Base-by-base conservation (phyloP, 192 early-diverging fungal genomes). In the Coemansia sp. region DNA sequence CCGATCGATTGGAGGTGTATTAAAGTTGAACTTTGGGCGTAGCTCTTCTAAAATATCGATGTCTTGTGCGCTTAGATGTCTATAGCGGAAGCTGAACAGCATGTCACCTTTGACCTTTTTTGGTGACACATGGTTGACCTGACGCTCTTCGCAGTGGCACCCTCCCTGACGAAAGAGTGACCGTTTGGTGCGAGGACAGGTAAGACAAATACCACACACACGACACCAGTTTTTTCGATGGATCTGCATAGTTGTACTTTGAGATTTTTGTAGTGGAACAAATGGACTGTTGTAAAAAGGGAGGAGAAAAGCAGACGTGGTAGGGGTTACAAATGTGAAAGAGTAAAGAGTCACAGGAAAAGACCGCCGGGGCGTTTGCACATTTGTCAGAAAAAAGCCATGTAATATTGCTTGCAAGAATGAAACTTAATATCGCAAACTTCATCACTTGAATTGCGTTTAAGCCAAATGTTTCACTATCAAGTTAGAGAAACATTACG, bases 211-310 rank as follows among this genome's bases (percentile, higher is more conserved):
- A 33, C 71, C 77, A 33, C 77, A 79, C 7, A 79, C 55, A 22
- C 77, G 71, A 31, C 77, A 79, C 77, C 77, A 79, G 48, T 79
- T 79, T 47, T 79, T 79, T 47, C 72, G 62, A 55, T 79, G 77
- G 6, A 59, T 70, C 14, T 74, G 50, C 77, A 79, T 74, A 4
- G 11, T 40, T n/a, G n/a, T n/a, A n/a, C n/a, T n/a, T n/a, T n/a
- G n/a, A n/a, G n/a, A n/a, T n/a, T n/a, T n/a, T n/a, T n/a, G n/a
- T n/a, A n/a, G n/a, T n/a, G n/a, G n/a, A n/a, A n/a, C n/a, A n/a
- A n/a, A n/a, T n/a, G n/a, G n/a, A n/a, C n/a, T n/a, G n/a, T n/a
- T n/a, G n/a, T n/a, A n/a, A n/a, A n/a, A n/a, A n/a, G n/a, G n/a
- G n/a, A n/a, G n/a, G n/a, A n/a, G n/a, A n/a, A n/a, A n/a, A n/a